These are phyloP conservation scores for Fusarium pininemorale DNA, from an alignment of 2,329 filamentous ascomycete genomes.

Conservation along the genomic window DNA sequence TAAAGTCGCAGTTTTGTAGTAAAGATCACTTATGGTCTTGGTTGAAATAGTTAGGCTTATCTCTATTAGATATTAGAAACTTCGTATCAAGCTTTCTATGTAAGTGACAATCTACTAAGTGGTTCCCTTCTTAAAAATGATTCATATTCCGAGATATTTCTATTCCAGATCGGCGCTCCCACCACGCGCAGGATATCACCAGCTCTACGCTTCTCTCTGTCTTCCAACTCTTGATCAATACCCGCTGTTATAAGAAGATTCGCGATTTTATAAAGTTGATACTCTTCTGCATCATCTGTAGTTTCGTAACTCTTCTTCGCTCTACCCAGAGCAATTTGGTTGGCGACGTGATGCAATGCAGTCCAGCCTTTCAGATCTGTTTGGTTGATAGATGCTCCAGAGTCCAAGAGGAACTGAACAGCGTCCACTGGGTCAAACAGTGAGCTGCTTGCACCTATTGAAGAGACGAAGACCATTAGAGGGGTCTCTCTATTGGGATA, in stretches of 20 bases:
- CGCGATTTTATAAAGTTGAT: not conserved
- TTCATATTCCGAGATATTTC: not conserved
- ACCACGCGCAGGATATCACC: not conserved
- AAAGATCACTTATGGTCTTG: not conserved
- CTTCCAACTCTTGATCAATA: conserved; percentile 5
- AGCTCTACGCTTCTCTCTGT: conserved; percentile 1
- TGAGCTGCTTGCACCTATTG: not conserved
- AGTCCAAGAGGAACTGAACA: conserved; percentile 4
- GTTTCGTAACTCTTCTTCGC: not conserved
- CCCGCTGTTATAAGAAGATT: not conserved
- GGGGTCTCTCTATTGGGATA: not conserved
- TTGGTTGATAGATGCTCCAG: not conserved
- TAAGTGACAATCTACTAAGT: not conserved
- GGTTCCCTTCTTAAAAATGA: not conserved
- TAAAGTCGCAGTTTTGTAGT: too few relatives aligned
- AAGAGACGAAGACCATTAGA: not conserved
- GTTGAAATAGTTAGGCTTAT: too few relatives aligned
- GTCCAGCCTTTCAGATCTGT: conserved; percentile 2
- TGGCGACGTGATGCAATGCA: conserved; percentile 13
- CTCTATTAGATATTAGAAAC: not conserved
- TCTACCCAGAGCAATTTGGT: conserved; percentile 1
- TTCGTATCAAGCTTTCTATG: not conserved
- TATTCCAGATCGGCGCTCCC: conserved; percentile 16
- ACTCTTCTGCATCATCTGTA: not conserved
- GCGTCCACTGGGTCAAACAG: not conserved